These are phyloP conservation scores for Rauvolfia tetraphylla DNA, from an alignment of 257 asterid species.

Conservation along the genomic window DNA sequence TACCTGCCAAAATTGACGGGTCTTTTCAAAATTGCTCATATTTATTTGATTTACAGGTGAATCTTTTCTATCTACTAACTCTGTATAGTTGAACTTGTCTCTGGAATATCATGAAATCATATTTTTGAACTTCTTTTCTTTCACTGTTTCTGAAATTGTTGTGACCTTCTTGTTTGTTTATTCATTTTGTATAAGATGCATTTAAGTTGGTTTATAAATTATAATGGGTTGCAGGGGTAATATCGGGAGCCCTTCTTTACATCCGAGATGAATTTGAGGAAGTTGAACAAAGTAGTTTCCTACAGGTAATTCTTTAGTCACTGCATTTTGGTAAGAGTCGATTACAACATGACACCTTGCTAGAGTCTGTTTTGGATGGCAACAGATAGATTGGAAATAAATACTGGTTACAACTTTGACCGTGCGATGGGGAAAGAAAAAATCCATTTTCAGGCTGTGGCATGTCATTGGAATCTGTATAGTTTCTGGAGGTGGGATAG, in stretches of 20 bases:
- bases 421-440: not conserved
- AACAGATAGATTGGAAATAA: not conserved
- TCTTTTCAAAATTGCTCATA: too few species aligned
- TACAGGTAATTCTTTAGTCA: conserved; percentile 49
- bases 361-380: not conserved
- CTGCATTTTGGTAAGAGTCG: not conserved
- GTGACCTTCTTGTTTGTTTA: not conserved
- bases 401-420: not conserved
- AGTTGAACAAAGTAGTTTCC: conserved; percentile 74
- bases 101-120: not conserved
- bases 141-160: not conserved
- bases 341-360: not conserved
- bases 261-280: conserved; percentile 81
- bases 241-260: conserved; percentile 96
- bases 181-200: not conserved
- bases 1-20: too few species aligned
- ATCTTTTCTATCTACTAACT: not conserved
- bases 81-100: not conserved
- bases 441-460: not conserved
- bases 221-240: conserved; percentile 64
- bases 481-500: not conserved
- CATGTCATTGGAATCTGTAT: not conserved
- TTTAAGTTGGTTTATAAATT: conserved; percentile 6
- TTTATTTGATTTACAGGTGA: not conserved
- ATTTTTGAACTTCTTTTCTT: not conserved